phyloP scores from a whole-genome alignment of 495 filamentous ascomycete species.

The Opeltia flavorubescens region DNA sequence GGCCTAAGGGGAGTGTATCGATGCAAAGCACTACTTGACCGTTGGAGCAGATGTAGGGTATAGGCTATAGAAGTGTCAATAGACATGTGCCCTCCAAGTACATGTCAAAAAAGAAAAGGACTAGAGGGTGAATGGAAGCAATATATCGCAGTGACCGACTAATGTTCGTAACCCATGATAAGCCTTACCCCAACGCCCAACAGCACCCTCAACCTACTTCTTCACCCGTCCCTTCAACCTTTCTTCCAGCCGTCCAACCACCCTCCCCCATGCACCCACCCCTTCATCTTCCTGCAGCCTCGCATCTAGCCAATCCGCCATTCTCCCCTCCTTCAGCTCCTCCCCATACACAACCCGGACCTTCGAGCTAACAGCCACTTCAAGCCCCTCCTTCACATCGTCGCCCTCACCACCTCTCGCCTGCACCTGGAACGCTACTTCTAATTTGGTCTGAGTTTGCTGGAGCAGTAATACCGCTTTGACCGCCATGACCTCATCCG shows the following conservation, averaged over 20 bases:
- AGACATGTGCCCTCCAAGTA: too few species aligned
- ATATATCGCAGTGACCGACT: too few species aligned
- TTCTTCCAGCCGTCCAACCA: background rate
- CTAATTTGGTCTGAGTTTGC: conserved; percentile 45
- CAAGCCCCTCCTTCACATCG: conserved; percentile 16
- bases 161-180: too few species aligned
- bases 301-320: conserved; percentile 32
- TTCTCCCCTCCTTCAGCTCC: conserved; percentile 46
- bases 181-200: too few species aligned
- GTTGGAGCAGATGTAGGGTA: too few species aligned
- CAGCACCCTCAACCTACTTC: background rate
- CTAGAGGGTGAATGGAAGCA: too few species aligned
- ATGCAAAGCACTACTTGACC: too few species aligned
- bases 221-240: background rate
- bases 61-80: too few species aligned
- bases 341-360: conserved; percentile 54
- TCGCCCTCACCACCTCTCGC: conserved; percentile 14
- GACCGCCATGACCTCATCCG: conserved; percentile 41
- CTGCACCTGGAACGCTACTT: conserved; percentile 34
- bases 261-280: background rate
- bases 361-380: conserved; percentile 19
- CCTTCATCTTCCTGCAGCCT: background rate
- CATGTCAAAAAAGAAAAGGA: too few species aligned
- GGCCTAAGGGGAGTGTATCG: too few species aligned
- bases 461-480: conserved; percentile 39